Percentiles rank a stretch among this genome's conserved stretches.
phyloP scores from a whole-genome alignment of 1,139 yeast genomes.

The Saccharomyces hybrid region DNA sequence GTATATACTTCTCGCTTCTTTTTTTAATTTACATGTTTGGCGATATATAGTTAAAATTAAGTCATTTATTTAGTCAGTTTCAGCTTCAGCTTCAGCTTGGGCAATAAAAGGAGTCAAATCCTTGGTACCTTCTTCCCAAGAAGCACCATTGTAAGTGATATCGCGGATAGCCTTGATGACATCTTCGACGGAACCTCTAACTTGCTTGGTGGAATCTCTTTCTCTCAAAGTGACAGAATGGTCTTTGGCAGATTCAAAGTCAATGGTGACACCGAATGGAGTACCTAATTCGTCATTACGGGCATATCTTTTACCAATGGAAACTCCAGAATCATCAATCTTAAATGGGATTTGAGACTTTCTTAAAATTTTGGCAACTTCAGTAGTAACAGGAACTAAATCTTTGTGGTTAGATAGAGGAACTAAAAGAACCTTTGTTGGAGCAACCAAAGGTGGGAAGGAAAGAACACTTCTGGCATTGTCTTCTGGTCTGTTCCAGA shows the following conservation, averaged over 20 bases:
- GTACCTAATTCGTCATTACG: conserved; percentile 99
- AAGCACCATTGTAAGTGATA: conserved; percentile 62
- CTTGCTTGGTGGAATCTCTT: conserved; percentile 95
- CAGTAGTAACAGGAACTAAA: conserved; percentile 66
- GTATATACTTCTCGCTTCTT: not conserved
- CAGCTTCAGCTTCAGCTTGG: conserved; percentile 33
- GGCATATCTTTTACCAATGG: conserved; percentile 97
- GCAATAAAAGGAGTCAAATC: conserved; percentile 56
- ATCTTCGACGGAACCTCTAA: conserved; percentile 80
- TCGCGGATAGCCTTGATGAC: conserved; percentile 72
- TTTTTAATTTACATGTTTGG: not conserved
- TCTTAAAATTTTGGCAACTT: conserved; percentile 65
- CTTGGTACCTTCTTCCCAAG: conserved; percentile 85
- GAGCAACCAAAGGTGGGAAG: conserved; percentile 93
- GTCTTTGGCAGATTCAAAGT: conserved; percentile 88
- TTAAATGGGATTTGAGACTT: conserved; percentile 84
- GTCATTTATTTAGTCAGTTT: conserved; percentile 4
- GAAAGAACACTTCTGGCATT: conserved; percentile 86
- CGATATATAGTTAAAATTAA: not conserved
- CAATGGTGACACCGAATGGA: conserved; percentile 97
- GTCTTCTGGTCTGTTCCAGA: conserved; percentile 93
- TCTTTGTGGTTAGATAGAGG: conserved; percentile 85
- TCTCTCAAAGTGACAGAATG: conserved; percentile 92
- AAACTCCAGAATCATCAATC: conserved; percentile 95
- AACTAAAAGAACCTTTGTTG: conserved; percentile 92